Base-by-base conservation (phyloP, 179 eudicot species). In the Amaranthus tricolor region DNA sequence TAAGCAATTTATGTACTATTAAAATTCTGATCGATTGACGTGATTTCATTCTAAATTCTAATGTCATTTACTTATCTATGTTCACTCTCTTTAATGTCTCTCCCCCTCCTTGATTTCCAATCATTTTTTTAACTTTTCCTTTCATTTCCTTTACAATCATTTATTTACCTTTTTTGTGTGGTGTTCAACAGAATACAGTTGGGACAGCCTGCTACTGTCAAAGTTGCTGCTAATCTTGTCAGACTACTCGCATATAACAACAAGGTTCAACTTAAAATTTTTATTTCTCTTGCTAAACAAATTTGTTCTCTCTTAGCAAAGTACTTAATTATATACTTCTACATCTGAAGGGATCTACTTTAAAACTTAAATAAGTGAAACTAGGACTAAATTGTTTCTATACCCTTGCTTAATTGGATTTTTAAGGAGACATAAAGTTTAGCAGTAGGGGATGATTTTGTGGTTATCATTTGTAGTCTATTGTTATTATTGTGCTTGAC, bases 121-220 rank as follows among this genome's bases (percentile, higher is more conserved):
- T 24, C 31, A 24, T 24, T 24, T 24, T 17, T 77, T 24, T 1
- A 24, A 24, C 31, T 24, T 2, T 24, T 24, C 31, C 31, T 24
- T 59, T 11, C 62, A 53, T 48, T 53, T 24, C 31, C 31, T 24
- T 24, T 24, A 1, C 31, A 24, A 7, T 49, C 53, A 50, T 19
- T 61, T 31, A 48, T 45, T 2, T 31, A 31, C 40, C 40, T 53
- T 54, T 60, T 17, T n/a, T 66, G 54, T 49, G 55, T 48, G 15
- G 44, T 24, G 8, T 77, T 51, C 45, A 74, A 40, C 89, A 95
- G 99, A 79, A 95, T 95, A 69, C 98, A 93, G 79, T 89, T 89
- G 79, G 99, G 93, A 74, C 95, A 95, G 86, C 99, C 97, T 66
- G 93, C 99, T 72, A 91, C 98, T 15, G 98, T 93, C 64, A 96